These are phyloP conservation scores for Dalbergia cochinchinensis DNA, from an alignment of 306 rosid genomes.

Conservation along the genomic window DNA sequence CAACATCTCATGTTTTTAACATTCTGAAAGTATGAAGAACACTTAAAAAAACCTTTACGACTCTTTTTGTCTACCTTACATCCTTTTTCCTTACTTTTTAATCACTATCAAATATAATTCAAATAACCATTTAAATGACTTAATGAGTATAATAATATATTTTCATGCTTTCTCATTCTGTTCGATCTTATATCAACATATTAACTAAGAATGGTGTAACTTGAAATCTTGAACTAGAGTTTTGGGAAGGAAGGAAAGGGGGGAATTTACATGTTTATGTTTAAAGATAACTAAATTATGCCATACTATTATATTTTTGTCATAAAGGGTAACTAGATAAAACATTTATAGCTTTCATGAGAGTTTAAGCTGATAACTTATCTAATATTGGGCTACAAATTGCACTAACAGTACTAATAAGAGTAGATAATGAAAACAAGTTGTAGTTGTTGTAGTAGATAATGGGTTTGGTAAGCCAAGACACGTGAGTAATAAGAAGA, in stretches of 20 bases:
- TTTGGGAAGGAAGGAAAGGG: too few relatives aligned
- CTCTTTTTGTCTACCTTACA: too few relatives aligned
- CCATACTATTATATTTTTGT: too few relatives aligned
- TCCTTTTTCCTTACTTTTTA: neutral
- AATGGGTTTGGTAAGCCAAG: neutral
- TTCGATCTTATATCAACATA: neutral
- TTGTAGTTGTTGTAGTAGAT: slow-evolving; percentile 21
- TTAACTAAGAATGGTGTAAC: neutral
- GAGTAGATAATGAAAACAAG: slow-evolving; percentile 17
- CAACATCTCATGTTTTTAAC: neutral
- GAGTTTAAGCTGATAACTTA: neutral
- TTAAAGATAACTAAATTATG: too few relatives aligned
- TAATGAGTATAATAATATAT: neutral
- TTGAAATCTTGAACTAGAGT: too few relatives aligned
- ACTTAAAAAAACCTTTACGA: too few relatives aligned
- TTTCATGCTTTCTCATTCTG: neutral
- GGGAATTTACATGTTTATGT: neutral
- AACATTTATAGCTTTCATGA: too few relatives aligned
- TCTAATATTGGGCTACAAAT: slow-evolving; percentile 18
- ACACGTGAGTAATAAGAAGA: slow-evolving; percentile 2
- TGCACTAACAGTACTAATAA: neutral
- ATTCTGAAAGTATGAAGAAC: neutral
- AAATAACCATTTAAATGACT: slow-evolving; percentile 1
- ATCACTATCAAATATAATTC: neutral
- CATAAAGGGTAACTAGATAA: too few relatives aligned